phyloP scores from a whole-genome alignment of 306 rosid species.

The Dicorynia guianensis region DNA sequence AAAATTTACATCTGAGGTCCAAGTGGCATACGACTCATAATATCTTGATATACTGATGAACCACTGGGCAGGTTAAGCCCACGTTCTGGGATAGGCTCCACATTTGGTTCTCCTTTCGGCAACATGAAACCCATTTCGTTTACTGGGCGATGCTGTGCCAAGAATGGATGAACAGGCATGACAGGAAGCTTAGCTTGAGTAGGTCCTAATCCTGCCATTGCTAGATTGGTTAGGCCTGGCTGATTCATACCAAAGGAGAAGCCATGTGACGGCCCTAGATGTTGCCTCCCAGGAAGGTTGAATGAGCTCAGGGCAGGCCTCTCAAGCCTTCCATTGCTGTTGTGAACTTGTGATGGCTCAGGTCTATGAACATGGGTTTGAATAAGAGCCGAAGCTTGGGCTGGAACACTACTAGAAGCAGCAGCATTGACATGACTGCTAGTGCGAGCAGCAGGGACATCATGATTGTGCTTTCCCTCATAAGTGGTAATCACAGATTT shows the following conservation, averaged over 20 bases:
- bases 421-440: conserved; percentile 82
- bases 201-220: conserved; percentile 71
- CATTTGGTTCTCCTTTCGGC: conserved; percentile 90
- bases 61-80: conserved; percentile 69
- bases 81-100: conserved; percentile 66
- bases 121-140: conserved; percentile 74
- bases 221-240: conserved; percentile 61
- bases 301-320: conserved; percentile 66
- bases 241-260: conserved; percentile 86
- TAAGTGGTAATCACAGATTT: conserved; percentile 94
- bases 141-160: conserved; percentile 56
- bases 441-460: conserved; percentile 88
- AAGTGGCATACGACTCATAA: conserved; percentile 91
- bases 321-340: conserved; percentile 67
- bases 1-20: conserved; percentile 80
- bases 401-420: conserved; percentile 42
- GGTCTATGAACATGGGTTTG: conserved; percentile 65
- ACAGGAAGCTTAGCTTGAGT: conserved; percentile 65
- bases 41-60: conserved; percentile 73
- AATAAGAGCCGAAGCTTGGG: conserved; percentile 58
- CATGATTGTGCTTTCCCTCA: conserved; percentile 96
- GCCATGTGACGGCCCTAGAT: conserved; percentile 63
- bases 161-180: conserved; percentile 73
- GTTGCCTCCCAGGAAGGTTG: conserved; percentile 75
- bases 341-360: conserved; percentile 73